These are phyloP conservation scores for Dictyostelium firmibasis DNA, from an alignment of 78 protist genomes.

Conservation along the genomic window DNA sequence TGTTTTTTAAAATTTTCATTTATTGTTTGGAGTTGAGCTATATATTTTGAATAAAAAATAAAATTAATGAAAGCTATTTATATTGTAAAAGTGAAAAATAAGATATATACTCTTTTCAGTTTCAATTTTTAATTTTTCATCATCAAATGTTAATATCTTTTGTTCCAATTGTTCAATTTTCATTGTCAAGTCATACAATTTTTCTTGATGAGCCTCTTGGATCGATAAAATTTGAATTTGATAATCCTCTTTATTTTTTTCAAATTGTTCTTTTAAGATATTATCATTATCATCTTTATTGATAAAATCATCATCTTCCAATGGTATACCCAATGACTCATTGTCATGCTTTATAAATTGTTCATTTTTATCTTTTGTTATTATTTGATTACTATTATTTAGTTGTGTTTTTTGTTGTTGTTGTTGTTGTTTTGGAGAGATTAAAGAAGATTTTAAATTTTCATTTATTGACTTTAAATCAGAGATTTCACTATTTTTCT, in stretches of 20 bases:
- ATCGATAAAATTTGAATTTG: conserved; percentile 33
- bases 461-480: conserved; percentile 21
- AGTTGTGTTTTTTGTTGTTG: neutral
- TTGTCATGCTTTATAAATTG: neutral
- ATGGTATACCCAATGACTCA: conserved; percentile 3
- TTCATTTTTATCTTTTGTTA: neutral
- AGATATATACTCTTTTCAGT: neutral
- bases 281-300: neutral
- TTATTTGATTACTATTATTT: neutral
- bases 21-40: neutral
- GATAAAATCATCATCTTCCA: conserved; percentile 23
- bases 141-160: neutral
- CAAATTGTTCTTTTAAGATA: conserved; percentile 1
- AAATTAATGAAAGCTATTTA: neutral
- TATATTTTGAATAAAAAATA: neutral
- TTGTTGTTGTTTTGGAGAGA: conserved; percentile 21
- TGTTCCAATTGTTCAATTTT: conserved; percentile 4
- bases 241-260: conserved; percentile 21
- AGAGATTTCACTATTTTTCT: conserved; percentile 39
- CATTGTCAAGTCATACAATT: conserved; percentile 8
- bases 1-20: conserved; percentile 22
- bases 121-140: neutral
- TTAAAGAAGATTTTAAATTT: conserved; percentile 30
- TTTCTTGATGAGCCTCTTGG: conserved; percentile 53
- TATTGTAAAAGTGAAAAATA: neutral